Conservation (phyloP, 257 asterid genomes). For the Solanum megistacrolobum region DNA sequence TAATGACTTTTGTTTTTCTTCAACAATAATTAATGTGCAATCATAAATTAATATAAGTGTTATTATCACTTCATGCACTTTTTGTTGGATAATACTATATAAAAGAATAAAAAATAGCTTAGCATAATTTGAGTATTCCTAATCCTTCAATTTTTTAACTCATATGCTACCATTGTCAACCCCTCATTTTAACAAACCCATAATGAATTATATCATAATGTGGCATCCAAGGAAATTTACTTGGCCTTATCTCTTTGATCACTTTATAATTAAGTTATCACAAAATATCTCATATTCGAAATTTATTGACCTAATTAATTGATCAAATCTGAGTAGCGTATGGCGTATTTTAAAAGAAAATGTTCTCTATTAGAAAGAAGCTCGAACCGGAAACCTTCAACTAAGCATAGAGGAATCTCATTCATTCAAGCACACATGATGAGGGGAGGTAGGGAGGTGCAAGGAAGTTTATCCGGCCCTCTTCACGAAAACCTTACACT, state of each 20-base stretch:
- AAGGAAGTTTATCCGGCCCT: not conserved
- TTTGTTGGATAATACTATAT: slow-evolving; percentile 10
- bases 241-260: slow-evolving; percentile 11
- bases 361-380: too few species aligned
- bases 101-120: slow-evolving; percentile 39
- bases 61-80: slow-evolving; percentile 27
- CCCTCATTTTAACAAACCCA: slow-evolving; percentile 38
- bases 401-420: not conserved
- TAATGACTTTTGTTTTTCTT: slow-evolving; percentile 12
- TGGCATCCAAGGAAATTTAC: slow-evolving; percentile 42
- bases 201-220: slow-evolving; percentile 11
- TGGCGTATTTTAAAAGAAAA: not conserved
- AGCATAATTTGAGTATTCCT: slow-evolving; percentile 17
- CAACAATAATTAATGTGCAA: not conserved
- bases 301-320: not conserved
- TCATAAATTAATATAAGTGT: slow-evolving; percentile 14
- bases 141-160: slow-evolving; percentile 20
- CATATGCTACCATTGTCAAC: slow-evolving; percentile 32
- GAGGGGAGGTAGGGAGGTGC: not conserved
- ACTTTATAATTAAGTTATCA: not conserved
- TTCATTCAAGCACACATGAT: not conserved
- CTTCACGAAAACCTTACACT: not conserved
- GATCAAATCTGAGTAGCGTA: not conserved
- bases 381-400: not conserved
- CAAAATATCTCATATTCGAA: not conserved